Base-by-base conservation (phyloP, 768 basidiomycete species). In the Psilocybe cubensis region DNA sequence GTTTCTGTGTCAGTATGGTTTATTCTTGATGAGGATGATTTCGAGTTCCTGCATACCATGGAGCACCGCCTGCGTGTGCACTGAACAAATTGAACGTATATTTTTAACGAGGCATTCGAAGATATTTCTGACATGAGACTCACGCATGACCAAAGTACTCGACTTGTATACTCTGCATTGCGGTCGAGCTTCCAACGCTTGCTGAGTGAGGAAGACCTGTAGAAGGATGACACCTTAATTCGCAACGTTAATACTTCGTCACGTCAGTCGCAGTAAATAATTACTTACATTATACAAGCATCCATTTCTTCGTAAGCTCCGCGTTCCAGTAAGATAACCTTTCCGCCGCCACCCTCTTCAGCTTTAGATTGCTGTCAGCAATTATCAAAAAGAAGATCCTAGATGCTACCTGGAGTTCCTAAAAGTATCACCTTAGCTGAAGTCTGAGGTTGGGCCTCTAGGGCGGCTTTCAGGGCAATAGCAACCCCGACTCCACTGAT, bases 301-400 rank as follows among this genome's bases (percentile, higher is more conserved):
- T 94, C 86, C 90, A 95, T 93, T 18, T 83, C 88, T 17, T 82
- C 70, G 72, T 95, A 95, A 12, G 80, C 93, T 35, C 92, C 92
- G 14, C 81, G 79, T 58, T 93, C 82, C 10, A 94, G 75, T 20
- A 95, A 74, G 28, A 83, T 80, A 45, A 87, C 77, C 73, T 95
- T 95, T 12, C 93, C 93, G 10, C 85, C 89, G 9, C 89, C 88
- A 10, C 75, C 73, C 74, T 94, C 92, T 72, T 94, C 92, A 25
- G 87, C 92, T 90, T 57, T 45, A 46, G n/a, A n/a, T n/a, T n/a
- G n/a, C n/a, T n/a, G n/a, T n/a, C n/a, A n/a, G n/a, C n/a, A n/a
- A n/a, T n/a, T n/a, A n/a, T n/a, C n/a, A n/a, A n/a, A n/a, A n/a
- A n/a, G n/a, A n/a, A n/a, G n/a, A n/a, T n/a, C n/a, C n/a, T n/a